These are phyloP conservation scores for Moricandia arvensis DNA, from an alignment of 345 rosid species.

Conservation along the genomic window DNA sequence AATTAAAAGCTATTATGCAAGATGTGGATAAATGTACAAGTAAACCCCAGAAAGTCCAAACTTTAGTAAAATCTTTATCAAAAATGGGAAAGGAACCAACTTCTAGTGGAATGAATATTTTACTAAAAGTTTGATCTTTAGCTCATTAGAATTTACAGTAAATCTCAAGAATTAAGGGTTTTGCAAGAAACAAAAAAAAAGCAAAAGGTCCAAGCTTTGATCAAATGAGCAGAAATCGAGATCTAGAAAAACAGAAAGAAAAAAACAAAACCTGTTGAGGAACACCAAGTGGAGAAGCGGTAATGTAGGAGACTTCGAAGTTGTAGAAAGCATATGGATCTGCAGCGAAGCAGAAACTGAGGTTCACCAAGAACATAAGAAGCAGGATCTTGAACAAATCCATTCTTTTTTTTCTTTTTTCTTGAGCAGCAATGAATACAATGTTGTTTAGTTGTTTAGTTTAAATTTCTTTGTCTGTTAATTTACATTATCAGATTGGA, in stretches of 20 bases:
- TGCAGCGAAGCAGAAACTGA: constrained; percentile 54
- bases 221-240: constrained; percentile 8
- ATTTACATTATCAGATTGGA: constrained; percentile 39
- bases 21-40: constrained; percentile 21
- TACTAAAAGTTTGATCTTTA: constrained; percentile 24
- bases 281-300: constrained; percentile 95
- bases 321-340: constrained; percentile 68
- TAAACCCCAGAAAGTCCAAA: not conserved
- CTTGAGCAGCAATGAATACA: constrained; percentile 27
- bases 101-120: not conserved
- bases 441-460: not conserved
- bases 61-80: not conserved
- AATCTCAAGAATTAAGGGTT: not conserved
- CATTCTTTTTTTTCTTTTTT: constrained; percentile 41
- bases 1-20: not conserved
- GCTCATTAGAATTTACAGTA: not conserved
- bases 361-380: constrained; percentile 51
- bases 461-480: constrained; percentile 11
- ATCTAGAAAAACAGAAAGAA: constrained; percentile 19
- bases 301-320: constrained; percentile 86
- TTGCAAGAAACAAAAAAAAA: not conserved
- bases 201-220: not conserved
- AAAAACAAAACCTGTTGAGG: constrained; percentile 69
- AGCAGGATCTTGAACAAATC: constrained; percentile 44
- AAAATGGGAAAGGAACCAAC: not conserved